phyloP scores from a whole-genome alignment of 805 yeast genomes.

The Yueomyces sp. region DNA sequence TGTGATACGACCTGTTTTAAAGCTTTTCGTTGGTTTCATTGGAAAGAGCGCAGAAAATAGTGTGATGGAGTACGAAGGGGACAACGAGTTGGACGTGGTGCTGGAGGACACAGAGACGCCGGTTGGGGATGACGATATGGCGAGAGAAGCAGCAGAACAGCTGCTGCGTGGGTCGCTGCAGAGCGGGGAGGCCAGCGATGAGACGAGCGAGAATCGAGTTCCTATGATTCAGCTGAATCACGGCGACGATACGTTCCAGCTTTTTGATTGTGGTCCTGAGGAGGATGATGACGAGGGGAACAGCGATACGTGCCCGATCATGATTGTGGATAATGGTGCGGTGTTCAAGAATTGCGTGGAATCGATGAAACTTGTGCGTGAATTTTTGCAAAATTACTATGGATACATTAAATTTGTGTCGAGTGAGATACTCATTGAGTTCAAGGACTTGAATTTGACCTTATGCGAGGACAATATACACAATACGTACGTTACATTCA shows the following conservation, averaged over 20 bases:
- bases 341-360: conserved; percentile 8
- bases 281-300: conserved; percentile 4
- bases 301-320: conserved; percentile 6
- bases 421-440: conserved; percentile 16
- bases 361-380: conserved; percentile 13
- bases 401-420: conserved; percentile 13
- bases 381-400: conserved; percentile 12
- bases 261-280: conserved; percentile 9
- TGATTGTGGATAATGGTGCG: conserved; percentile 10
- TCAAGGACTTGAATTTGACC: conserved; percentile 19
- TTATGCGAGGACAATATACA: conserved; percentile 23
- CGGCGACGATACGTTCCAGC: conserved; percentile 10
- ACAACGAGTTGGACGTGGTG: not conserved
- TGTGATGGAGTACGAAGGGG: not conserved
- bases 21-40: too few species aligned
- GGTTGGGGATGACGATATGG: not conserved
- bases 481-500: conserved; percentile 19
- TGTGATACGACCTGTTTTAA: too few species aligned
- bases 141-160: conserved; percentile 10
- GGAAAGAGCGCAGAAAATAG: not conserved
- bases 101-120: not conserved
- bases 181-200: not conserved
- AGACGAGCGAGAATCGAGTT: conserved; percentile 1
- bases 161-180: conserved; percentile 4
- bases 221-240: conserved; percentile 11